phyloP scores from a whole-genome alignment of 2,329 filamentous ascomycete genomes.

The Magnaporthales sp. region DNA sequence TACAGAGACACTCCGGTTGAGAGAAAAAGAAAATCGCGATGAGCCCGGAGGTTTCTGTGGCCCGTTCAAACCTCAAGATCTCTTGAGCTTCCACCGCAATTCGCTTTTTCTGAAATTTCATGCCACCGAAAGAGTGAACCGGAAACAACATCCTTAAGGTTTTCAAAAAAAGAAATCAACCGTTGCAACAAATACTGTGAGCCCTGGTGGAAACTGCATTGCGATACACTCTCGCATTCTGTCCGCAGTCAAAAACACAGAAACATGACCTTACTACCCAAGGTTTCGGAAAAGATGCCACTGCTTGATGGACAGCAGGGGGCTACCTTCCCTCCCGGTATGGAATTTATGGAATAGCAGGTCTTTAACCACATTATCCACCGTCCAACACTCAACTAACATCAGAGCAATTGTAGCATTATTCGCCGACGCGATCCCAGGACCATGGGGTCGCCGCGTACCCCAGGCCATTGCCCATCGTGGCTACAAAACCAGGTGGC shows the following conservation, averaged over 20 bases:
- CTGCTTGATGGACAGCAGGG: neutral
- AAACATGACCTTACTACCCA: constrained; percentile 1
- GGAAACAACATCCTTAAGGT: neutral
- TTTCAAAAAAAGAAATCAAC: neutral
- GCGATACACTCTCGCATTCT: neutral
- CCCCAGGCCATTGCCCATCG: constrained; percentile 73
- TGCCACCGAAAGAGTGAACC: neutral
- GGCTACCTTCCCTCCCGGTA: constrained; percentile 5
- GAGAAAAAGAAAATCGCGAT: neutral
- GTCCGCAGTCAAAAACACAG: neutral
- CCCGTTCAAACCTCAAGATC: constrained; percentile 1
- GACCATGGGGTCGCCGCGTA: constrained; percentile 18
- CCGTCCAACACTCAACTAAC: neutral
- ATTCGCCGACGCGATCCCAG: constrained; percentile 4
- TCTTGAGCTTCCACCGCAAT: neutral
- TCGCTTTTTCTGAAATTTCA: neutral
- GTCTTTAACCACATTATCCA: neutral
- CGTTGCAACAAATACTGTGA: neutral
- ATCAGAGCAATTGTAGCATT: neutral
- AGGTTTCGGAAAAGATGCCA: constrained; percentile 2
- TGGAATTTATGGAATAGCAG: neutral
- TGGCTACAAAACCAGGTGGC: constrained; percentile 67
- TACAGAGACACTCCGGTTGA: neutral
- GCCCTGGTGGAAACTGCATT: neutral
- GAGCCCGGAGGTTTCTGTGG: neutral